Percentiles rank a stretch among this genome's conserved stretches.
Conservation (phyloP, 2,329 filamentous ascomycete species). For the Alternaria viburni region DNA sequence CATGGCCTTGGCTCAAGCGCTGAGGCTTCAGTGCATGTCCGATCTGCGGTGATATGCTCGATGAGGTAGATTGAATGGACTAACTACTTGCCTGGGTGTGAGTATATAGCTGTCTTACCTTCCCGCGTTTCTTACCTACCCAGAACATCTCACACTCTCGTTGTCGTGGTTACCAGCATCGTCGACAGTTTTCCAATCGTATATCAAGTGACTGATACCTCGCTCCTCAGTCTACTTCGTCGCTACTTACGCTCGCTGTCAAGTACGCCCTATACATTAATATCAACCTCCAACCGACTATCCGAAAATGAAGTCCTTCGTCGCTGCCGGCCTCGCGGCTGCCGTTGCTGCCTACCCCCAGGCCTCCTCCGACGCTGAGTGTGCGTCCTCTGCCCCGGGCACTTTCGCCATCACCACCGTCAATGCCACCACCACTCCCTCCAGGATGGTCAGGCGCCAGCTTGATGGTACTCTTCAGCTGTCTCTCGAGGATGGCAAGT, state of each 20-base stretch:
- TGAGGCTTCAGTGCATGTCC: conserved; percentile 16
- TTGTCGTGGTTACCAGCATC: conserved; percentile 34
- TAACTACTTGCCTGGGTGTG: conserved; percentile 17
- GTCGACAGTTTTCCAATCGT: conserved; percentile 6
- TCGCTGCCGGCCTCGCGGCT: conserved; percentile 37
- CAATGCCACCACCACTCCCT: conserved; percentile 44
- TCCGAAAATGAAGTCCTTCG: conserved; percentile 42
- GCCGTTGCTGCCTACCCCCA: conserved; percentile 36
- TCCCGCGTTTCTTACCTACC: conserved; percentile 12
- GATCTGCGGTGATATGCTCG: conserved; percentile 30
- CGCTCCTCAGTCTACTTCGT: conserved; percentile 45
- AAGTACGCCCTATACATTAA: conserved; percentile 14
- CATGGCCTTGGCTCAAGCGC: conserved; percentile 25
- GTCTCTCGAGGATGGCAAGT: conserved; percentile 66
- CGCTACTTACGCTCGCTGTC: conserved; percentile 25
- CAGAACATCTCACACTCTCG: conserved; percentile 27
- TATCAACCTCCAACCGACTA: conserved; percentile 10
- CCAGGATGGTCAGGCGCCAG: conserved; percentile 38
- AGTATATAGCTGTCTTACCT: conserved; percentile 41
- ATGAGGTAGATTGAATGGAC: conserved; percentile 28
- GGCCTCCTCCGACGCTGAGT: conserved; percentile 57
- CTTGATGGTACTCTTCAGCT: conserved; percentile 61
- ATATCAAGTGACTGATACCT: conserved; percentile 43
- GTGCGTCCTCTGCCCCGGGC: conserved; percentile 59
- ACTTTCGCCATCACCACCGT: conserved; percentile 66